Evolutionary conservation across 805 yeast genomes (phyloP).

Genomic region (Metschnikowia noctiluminum): DNA sequence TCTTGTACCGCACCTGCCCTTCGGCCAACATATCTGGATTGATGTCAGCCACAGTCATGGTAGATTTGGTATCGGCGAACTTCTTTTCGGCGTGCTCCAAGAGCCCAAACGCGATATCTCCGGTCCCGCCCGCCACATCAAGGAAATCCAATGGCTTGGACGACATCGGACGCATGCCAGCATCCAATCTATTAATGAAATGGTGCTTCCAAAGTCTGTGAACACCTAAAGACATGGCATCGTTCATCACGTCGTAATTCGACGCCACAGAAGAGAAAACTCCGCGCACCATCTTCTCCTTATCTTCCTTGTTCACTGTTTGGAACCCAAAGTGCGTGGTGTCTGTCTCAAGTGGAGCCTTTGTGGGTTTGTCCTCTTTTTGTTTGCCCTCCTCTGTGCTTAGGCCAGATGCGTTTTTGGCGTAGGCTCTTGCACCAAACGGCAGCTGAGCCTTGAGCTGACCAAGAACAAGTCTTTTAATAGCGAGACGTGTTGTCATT

Average conservation of each 20-base stretch:
- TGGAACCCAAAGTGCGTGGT: slow-evolving; percentile 95
- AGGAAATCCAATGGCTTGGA: slow-evolving; percentile 76
- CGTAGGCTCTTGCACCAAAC: not conserved
- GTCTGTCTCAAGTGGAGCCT: slow-evolving; percentile 6
- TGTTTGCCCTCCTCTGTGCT: too few species aligned
- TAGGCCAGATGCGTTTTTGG: not conserved
- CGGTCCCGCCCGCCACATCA: slow-evolving; percentile 99
- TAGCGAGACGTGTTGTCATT: not conserved
- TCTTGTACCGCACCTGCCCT: slow-evolving; percentile 74
- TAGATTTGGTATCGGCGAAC: slow-evolving; percentile 69
- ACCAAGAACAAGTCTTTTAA: not conserved
- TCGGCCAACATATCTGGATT: slow-evolving; percentile 94
- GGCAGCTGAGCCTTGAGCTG: not conserved
- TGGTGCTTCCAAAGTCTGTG: slow-evolving; percentile 95
- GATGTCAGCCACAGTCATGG: slow-evolving; percentile 92
- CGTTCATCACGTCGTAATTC: slow-evolving; percentile 95
- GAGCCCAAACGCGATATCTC: slow-evolving; percentile 95
- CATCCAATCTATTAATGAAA: slow-evolving; percentile 82
- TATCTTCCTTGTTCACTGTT: slow-evolving; percentile 74
- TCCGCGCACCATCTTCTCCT: slow-evolving; percentile 77
- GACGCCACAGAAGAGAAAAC: slow-evolving; percentile 95
- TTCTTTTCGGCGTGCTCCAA: slow-evolving; percentile 83
- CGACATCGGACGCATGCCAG: slow-evolving; percentile 87
- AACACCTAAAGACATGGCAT: slow-evolving; percentile 93
- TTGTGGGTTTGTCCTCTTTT: not conserved